phyloP scores from a whole-genome alignment of 1,284 basidiomycete genomes.

The Fomitopsis schrenkii region DNA sequence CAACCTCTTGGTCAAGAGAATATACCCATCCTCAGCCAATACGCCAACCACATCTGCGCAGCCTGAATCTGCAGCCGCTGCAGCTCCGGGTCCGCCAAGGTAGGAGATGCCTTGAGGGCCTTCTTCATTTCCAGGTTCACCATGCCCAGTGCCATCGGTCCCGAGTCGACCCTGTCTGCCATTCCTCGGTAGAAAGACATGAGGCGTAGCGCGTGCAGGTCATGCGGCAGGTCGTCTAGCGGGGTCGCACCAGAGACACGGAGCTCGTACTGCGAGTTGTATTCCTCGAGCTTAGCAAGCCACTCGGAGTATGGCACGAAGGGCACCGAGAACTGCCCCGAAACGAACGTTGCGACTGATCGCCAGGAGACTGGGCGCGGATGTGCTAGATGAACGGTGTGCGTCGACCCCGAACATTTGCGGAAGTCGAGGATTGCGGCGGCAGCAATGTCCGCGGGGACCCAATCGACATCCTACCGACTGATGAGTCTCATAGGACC shows the following conservation, averaged over 20 bases:
- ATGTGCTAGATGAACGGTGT: conserved; percentile 27
- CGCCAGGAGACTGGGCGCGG: conserved; percentile 22
- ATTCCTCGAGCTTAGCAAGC: conserved; percentile 13
- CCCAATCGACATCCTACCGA: conserved; percentile 20
- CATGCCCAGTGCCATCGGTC: background rate
- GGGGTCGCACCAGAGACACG: background rate
- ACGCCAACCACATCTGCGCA: background rate
- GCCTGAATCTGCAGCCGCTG: background rate
- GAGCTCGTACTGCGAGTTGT: background rate
- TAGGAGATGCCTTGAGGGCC: background rate
- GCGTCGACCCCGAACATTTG: conserved; percentile 8
- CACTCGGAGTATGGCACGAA: conserved; percentile 21
- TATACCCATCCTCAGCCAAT: background rate
- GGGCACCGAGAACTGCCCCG: conserved; percentile 13
- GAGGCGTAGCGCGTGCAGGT: background rate
- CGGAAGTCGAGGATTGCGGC: conserved; percentile 19
- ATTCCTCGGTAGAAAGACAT: background rate
- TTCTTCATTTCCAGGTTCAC: background rate
- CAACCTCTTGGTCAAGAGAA: background rate
- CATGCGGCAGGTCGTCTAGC: background rate
- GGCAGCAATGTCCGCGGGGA: conserved; percentile 21
- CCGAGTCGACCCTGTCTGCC: background rate
- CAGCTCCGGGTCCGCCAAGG: background rate
- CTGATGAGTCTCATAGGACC: background rate
- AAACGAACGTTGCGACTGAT: conserved; percentile 15